phyloP scores from a whole-genome alignment of 768 basidiomycete species.

The Porpolomopsis calyptriformis region DNA sequence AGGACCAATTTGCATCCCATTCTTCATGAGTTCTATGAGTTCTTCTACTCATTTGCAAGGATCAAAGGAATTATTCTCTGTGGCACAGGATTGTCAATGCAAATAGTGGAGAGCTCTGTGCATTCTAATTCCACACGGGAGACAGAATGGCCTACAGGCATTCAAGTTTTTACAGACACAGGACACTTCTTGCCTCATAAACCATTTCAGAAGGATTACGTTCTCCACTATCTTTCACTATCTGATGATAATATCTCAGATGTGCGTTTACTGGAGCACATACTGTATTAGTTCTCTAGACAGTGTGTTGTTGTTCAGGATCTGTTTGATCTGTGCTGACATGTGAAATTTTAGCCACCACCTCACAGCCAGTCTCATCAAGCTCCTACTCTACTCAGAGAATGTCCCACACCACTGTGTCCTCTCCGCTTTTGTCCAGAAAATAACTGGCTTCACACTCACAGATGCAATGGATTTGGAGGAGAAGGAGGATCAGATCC shows the following conservation, averaged over 20 bases:
- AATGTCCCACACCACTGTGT: conserved; percentile 13
- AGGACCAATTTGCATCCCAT: conserved; percentile 8
- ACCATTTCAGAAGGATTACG: background rate
- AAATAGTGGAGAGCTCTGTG: conserved; percentile 7
- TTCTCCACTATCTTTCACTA: conserved; percentile 9
- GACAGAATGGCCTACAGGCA: background rate
- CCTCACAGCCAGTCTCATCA: conserved; percentile 11
- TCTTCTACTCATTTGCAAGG: conserved; percentile 3
- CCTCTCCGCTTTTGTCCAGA: conserved; percentile 12
- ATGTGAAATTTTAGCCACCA: conserved; percentile 8
- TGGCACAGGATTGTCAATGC: conserved; percentile 10
- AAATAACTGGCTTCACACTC: conserved; percentile 12
- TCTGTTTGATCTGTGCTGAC: conserved; percentile 2
- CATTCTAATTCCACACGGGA: conserved; percentile 6
- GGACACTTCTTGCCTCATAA: conserved; percentile 7
- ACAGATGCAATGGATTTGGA: conserved; percentile 14
- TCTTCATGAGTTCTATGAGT: conserved; percentile 8
- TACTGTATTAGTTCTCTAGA: conserved; percentile 13
- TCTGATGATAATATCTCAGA: conserved; percentile 9
- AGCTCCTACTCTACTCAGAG: conserved; percentile 12
- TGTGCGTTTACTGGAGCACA: conserved; percentile 13
- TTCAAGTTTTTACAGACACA: conserved; percentile 7
- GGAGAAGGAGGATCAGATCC: conserved; percentile 7
- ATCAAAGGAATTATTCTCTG: conserved; percentile 10
- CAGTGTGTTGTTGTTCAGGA: conserved; percentile 8